Evolutionary conservation across 2,329 filamentous ascomycete species (phyloP), one percentile per base, ranked within the genome.

Genomic region (Talaromyces sp.): DNA sequence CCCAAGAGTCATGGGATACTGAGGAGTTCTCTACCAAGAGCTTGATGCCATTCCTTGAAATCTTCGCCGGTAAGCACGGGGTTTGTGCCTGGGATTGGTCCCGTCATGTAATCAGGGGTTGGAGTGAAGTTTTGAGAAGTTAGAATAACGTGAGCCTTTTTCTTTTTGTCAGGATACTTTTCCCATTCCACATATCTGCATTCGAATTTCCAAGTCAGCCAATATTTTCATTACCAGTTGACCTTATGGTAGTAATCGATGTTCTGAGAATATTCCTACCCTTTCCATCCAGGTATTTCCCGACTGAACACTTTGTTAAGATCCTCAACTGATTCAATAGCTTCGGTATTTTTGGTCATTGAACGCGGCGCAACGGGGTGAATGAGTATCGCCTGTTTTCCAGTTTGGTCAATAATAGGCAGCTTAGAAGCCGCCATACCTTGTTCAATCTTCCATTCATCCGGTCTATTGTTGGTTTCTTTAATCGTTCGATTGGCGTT

Each of bases 151-250:
- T 82, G 80, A 0, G 85, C 87, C 52, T 81, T 75, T 27, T 78
- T 80, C 67, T 88, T 88, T 72, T 89, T 90, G 54, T 88, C 85
- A 0, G 88, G 87, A 59, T 89, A 88, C 13, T 84, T 81, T 68
- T 89, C 87, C 87, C 87, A 89, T 68, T 89, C 87, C 5, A 91
- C 79, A 63, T 88, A 90, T 8, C 84, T 73, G 47, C 25, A 10
- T 30, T 17, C 8, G 30, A 27, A 49, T 56, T 52, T 8, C 27
- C 2, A 6, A 27, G 2, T 27, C 1, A 27, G 27, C 27, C 10
- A 28, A 49, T n/a, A n/a, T n/a, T n/a, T n/a, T n/a, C n/a, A n/a
- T n/a, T n/a, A n/a, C n/a, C n/a, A n/a, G n/a, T n/a, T n/a, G n/a
- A n/a, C n/a, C n/a, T n/a, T n/a, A n/a, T n/a, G n/a, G n/a, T n/a